These are phyloP conservation scores for Trichoderma erinaceum DNA, from an alignment of 495 filamentous ascomycete genomes.

Conservation along the genomic window DNA sequence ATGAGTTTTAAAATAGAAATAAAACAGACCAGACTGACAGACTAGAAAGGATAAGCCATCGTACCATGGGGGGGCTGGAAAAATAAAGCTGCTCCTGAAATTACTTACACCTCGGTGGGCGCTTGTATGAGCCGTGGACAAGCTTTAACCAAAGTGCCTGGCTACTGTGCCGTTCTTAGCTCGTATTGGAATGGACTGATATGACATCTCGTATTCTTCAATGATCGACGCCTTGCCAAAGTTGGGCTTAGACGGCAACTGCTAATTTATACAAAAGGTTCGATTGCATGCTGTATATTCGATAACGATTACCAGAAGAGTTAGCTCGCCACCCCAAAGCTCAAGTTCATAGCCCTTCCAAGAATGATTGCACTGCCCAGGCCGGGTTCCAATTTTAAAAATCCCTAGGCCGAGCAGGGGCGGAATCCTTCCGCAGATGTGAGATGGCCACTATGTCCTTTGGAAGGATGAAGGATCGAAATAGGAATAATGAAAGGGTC, in stretches of 20 bases:
- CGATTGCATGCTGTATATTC: background rate
- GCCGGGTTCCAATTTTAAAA: too few species aligned
- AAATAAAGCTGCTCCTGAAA: background rate
- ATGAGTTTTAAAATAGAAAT: too few species aligned
- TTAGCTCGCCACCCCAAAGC: background rate
- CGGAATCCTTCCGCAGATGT: background rate
- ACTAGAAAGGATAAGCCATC: background rate
- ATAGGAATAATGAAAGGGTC: background rate
- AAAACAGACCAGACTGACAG: background rate
- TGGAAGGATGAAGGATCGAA: background rate
- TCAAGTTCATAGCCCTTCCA: too few species aligned
- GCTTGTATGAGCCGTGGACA: background rate
- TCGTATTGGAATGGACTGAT: background rate
- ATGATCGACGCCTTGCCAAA: background rate
- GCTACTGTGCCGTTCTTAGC: background rate
- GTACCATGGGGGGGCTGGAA: background rate
- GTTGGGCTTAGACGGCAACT: background rate
- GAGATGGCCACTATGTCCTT: background rate
- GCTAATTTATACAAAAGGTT: background rate
- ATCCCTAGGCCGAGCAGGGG: too few species aligned
- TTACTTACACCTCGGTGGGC: background rate
- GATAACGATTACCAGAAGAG: background rate
- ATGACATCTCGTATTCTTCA: constrained; percentile 2
- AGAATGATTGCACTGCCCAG: too few species aligned
- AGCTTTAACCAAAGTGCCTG: background rate